phyloP scores from a whole-genome alignment of 345 rosid genomes.

The Arabidopsis suecica region DNA sequence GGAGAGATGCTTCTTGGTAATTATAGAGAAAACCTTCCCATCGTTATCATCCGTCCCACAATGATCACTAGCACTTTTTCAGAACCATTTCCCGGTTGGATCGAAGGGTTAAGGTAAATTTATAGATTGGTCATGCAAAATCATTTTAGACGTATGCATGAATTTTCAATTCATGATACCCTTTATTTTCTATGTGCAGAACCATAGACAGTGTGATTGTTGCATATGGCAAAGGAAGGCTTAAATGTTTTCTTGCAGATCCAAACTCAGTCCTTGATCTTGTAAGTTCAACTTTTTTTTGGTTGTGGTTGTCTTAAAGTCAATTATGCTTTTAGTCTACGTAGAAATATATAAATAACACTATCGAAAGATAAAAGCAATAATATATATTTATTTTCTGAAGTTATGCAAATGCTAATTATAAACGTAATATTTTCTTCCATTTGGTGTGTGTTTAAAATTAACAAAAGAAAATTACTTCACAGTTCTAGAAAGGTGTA shows the following conservation, averaged over 20 bases:
- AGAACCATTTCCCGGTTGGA: conserved; percentile 86
- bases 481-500: background rate
- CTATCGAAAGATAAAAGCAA: background rate
- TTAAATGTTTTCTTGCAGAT: conserved; percentile 51
- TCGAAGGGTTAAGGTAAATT: conserved; percentile 68
- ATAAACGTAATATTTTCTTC: background rate
- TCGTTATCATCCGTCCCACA: conserved; percentile 65
- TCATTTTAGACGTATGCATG: background rate
- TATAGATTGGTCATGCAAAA: background rate
- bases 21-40: conserved; percentile 56
- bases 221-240: conserved; percentile 58
- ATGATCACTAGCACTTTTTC: conserved; percentile 67
- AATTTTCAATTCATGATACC: background rate
- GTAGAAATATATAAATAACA: background rate
- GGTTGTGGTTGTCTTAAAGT: background rate
- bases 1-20: conserved; percentile 70
- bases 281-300: conserved; percentile 46
- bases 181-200: conserved; percentile 42
- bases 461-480: background rate
- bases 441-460: background rate
- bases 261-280: conserved; percentile 48
- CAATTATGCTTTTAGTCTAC: conserved; percentile 30
- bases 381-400: too few species aligned
- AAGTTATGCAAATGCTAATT: background rate
- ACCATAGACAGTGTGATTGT: conserved; percentile 60